These are phyloP conservation scores for Bothriochloa decipiens DNA, from an alignment of 176 grass and related monocot genomes.

Conservation along the genomic window DNA sequence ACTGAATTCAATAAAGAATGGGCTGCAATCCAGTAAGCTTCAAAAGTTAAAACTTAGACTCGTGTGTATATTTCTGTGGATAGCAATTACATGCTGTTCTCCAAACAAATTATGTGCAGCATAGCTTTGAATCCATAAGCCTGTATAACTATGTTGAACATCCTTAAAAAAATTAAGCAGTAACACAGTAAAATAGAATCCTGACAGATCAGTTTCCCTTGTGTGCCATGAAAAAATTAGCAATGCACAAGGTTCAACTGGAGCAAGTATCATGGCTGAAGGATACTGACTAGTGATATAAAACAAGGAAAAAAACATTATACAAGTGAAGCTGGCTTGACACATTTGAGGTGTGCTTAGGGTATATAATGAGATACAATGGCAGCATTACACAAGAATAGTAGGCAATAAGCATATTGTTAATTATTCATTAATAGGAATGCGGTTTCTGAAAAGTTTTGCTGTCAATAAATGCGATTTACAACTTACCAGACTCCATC, in stretches of 20 bases:
- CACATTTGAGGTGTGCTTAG: neutral
- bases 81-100: slow-evolving; percentile 4
- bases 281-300: neutral
- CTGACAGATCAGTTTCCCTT: neutral
- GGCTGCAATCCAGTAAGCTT: neutral
- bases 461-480: slow-evolving; percentile 7
- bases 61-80: neutral
- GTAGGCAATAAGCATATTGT: slow-evolving; percentile 8
- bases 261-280: neutral
- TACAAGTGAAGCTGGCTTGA: slow-evolving; percentile 12
- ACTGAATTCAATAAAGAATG: neutral
- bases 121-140: slow-evolving; percentile 12
- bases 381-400: slow-evolving; percentile 7
- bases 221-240: neutral
- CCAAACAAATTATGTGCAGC: neutral
- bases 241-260: slow-evolving; percentile 2
- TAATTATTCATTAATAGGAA: neutral
- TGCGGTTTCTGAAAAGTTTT: neutral
- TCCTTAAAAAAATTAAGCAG: neutral
- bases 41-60: slow-evolving; percentile 4
- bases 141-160: neutral
- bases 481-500: slow-evolving; percentile 94
- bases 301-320: slow-evolving; percentile 5
- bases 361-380: neutral
- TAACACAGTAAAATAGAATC: neutral